A percentile compares a stretch with the other conserved stretches of the same genome.
These are phyloP conservation scores for Mycena filopes DNA, from an alignment of 768 basidiomycete species.

Conservation along the genomic window DNA sequence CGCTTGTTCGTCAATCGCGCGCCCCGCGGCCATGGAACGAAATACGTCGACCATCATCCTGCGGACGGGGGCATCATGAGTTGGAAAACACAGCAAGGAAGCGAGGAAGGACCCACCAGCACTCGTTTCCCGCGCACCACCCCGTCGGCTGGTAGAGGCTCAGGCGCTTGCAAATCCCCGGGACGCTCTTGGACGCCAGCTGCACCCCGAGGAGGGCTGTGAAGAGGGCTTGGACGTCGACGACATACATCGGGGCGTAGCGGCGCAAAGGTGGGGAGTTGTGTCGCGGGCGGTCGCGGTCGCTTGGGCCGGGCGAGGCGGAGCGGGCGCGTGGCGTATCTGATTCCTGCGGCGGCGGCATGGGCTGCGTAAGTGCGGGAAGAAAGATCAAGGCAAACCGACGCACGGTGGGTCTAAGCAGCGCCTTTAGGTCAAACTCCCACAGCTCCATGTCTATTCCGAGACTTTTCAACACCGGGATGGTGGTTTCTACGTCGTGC, in stretches of 20 bases:
- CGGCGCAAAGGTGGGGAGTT: neutral
- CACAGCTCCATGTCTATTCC: neutral
- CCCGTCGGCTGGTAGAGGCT: neutral
- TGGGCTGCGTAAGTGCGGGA: neutral
- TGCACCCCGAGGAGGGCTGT: neutral
- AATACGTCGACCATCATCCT: too few species aligned
- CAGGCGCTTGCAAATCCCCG: neutral
- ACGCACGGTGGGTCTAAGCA: neutral
- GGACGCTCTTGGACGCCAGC: neutral
- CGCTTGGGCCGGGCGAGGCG: neutral
- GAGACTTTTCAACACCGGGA: neutral
- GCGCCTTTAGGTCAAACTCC: neutral
- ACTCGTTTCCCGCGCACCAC: neutral
- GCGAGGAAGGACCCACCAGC: neutral
- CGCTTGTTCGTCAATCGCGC: too few species aligned
- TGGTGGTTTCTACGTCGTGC: neutral
- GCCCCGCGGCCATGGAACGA: too few species aligned
- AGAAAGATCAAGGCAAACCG: too few species aligned
- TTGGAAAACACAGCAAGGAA: too few species aligned
- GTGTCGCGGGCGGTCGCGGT: neutral
- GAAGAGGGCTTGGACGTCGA: neutral
- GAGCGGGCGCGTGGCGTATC: neutral
- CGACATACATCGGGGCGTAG: neutral
- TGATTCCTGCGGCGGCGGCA: neutral
- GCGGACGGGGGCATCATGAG: too few species aligned